Evolutionary conservation across 768 basidiomycete genomes (phyloP), one percentile per base, ranked within the genome.

Genomic region (Tephrocybe rancida): DNA sequence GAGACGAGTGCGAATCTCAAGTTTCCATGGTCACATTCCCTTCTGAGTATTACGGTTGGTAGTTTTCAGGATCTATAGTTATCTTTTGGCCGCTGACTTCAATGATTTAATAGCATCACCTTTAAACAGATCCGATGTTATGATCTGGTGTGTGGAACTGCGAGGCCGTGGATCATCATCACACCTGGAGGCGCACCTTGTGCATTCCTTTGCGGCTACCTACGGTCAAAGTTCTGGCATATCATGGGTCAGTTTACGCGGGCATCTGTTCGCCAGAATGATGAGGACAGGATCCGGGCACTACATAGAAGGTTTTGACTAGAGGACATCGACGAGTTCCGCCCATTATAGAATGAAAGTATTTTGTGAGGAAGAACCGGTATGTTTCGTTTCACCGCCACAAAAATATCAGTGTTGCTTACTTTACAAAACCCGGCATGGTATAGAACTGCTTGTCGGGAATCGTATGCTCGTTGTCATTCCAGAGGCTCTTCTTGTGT

Each of bases 101-200:
- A n/a, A n/a, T n/a, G n/a, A n/a, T 13, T 30, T 5, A 5, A 6
- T 30, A 30, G 29, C 29, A 6, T 13, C 5, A 30, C 29, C 29
- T 6, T 5, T 30, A 30, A 13, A 6, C 29, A 30, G 29, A 6
- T 30, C 29, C 1, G 48, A 48, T 5, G 10, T 39, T 18, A 39
- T 39, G 34, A 26, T 48, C 37, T 49, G 37, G 37, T n/a, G n/a
- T 49, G 35, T 48, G 34, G 18, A 38, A 7, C 8, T 48, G n/a
- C 14, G 35, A 35, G 35, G 47, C 24, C 47, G 37, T 48, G 32
- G 47, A 5, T 26, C 47, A 2, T 38, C 35, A 13, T 32, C 47
- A 38, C 11, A 2, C 8, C 25, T 48, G 16, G 25, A 38, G 37
- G 47, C 47, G 18, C 13, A 38, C 34, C 18, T 37, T 37, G 22